Conservation (phyloP, 805 yeast species). For the Candida palmyrensis region DNA sequence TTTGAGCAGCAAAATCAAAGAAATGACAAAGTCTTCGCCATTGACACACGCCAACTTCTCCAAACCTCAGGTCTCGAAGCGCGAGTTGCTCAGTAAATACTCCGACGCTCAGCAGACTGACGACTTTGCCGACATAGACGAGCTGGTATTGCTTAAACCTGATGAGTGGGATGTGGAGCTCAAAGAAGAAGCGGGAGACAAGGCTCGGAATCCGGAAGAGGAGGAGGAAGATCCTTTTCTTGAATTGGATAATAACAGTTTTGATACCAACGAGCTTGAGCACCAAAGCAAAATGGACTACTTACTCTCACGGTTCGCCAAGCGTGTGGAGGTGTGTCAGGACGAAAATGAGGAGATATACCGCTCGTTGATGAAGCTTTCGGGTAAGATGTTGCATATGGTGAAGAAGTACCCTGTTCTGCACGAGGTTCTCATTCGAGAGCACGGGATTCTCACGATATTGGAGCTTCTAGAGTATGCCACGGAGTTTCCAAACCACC, state of each 20-base stretch:
- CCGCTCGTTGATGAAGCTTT: slow-evolving; percentile 25
- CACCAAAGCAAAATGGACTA: slow-evolving; percentile 36
- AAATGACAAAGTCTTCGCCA: too few relatives aligned
- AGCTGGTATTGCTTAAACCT: too few relatives aligned
- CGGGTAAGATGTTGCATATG: slow-evolving; percentile 33
- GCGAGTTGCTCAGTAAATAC: slow-evolving; percentile 26
- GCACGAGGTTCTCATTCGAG: slow-evolving; percentile 35
- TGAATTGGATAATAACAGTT: slow-evolving; percentile 31
- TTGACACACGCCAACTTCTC: background rate
- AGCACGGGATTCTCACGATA: slow-evolving; percentile 36
- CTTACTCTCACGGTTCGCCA: slow-evolving; percentile 26
- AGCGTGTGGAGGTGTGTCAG: slow-evolving; percentile 25
- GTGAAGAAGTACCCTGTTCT: slow-evolving; percentile 35
- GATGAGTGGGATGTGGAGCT: too few relatives aligned
- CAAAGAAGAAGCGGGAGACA: too few relatives aligned
- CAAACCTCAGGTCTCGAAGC: slow-evolving; percentile 12
- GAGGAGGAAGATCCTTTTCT: slow-evolving; percentile 35
- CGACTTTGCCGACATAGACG: slow-evolving; percentile 8
- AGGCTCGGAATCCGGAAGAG: too few relatives aligned
- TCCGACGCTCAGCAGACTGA: slow-evolving; percentile 20
- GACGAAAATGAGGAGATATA: slow-evolving; percentile 25
- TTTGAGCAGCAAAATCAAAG: slow-evolving; percentile 1
- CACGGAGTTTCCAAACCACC: slow-evolving; percentile 25
- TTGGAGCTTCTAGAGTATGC: slow-evolving; percentile 35
- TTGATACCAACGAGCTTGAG: slow-evolving; percentile 38